phyloP scores from a whole-genome alignment of 352 stramenopile species.

The Globisporangium irregulare region DNA sequence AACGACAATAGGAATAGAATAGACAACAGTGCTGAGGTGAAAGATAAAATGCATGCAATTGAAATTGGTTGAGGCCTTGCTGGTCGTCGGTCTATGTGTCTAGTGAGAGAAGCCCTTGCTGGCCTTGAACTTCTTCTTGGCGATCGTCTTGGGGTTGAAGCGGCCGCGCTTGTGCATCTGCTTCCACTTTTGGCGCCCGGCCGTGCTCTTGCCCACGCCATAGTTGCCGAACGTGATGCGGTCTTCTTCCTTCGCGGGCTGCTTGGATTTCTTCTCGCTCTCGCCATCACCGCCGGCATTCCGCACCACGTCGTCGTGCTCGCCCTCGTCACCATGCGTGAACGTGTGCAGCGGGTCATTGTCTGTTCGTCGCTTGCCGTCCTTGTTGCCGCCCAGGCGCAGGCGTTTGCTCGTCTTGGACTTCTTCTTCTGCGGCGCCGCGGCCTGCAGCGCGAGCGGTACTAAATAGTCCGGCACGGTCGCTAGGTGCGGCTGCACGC shows the following conservation, averaged over 20 bases:
- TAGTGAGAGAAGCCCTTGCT: constrained; percentile 66
- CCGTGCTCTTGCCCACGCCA: constrained; percentile 90
- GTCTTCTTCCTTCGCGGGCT: constrained; percentile 65
- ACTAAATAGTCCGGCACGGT: constrained; percentile 98
- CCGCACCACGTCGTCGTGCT: constrained; percentile 21
- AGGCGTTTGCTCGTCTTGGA: constrained; percentile 79
- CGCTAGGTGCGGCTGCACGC: constrained; percentile 93
- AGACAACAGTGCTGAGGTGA: background rate
- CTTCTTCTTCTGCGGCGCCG: constrained; percentile 71
- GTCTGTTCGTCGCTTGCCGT: constrained; percentile 85
- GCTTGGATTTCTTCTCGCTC: constrained; percentile 31
- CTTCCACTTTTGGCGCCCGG: constrained; percentile 95
- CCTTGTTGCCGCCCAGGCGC: constrained; percentile 33
- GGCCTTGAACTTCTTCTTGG: constrained; percentile 83
- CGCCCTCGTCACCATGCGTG: constrained; percentile 58
- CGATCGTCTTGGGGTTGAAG: constrained; percentile 90
- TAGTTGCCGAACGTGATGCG: constrained; percentile 89
- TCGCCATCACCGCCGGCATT: constrained; percentile 29
- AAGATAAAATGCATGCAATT: constrained; percentile 4
- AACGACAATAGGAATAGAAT: background rate
- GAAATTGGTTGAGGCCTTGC: background rate
- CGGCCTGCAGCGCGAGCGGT: constrained; percentile 92
- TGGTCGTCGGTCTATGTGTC: constrained; percentile 7
- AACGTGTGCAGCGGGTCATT: constrained; percentile 98
- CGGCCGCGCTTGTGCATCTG: constrained; percentile 87